Percentiles rank a stretch among this genome's conserved stretches.
phyloP scores from a whole-genome alignment of 371 early-diverging fungal genomes.

The Mortierella sp. region DNA sequence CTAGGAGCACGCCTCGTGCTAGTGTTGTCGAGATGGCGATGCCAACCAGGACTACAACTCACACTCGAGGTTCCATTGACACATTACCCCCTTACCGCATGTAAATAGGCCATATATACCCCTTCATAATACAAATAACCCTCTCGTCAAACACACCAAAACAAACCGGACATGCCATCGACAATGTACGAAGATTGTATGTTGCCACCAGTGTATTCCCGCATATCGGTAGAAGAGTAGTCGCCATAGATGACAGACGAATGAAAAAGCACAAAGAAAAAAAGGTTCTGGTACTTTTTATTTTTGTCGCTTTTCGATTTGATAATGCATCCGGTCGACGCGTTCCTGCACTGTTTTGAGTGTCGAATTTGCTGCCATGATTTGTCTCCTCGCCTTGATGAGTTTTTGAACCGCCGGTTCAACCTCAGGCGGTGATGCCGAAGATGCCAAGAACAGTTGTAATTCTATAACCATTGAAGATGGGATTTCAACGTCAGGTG shows the following conservation, averaged over 20 bases:
- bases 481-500: not conserved
- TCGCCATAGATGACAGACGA: not conserved
- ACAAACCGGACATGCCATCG: not conserved
- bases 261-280: not conserved
- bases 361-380: conserved; percentile 61
- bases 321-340: conserved; percentile 62
- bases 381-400: conserved; percentile 63
- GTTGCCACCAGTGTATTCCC: too few species aligned
- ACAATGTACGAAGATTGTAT: too few species aligned
- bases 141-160: not conserved
- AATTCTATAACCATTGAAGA: conserved; percentile 47
- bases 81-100: not conserved
- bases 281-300: not conserved
- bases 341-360: conserved; percentile 66
- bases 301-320: conserved; percentile 28
- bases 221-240: too few species aligned
- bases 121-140: not conserved
- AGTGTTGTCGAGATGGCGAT: not conserved
- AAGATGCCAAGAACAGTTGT: conserved; percentile 65
- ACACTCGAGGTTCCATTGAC: not conserved
- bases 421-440: conserved; percentile 67
- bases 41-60: not conserved
- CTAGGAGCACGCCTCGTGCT: not conserved
- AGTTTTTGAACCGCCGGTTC: conserved; percentile 67
- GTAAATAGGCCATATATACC: not conserved